Conservation (phyloP, 2,329 filamentous ascomycete genomes). For the Fusarium sublunatum region DNA sequence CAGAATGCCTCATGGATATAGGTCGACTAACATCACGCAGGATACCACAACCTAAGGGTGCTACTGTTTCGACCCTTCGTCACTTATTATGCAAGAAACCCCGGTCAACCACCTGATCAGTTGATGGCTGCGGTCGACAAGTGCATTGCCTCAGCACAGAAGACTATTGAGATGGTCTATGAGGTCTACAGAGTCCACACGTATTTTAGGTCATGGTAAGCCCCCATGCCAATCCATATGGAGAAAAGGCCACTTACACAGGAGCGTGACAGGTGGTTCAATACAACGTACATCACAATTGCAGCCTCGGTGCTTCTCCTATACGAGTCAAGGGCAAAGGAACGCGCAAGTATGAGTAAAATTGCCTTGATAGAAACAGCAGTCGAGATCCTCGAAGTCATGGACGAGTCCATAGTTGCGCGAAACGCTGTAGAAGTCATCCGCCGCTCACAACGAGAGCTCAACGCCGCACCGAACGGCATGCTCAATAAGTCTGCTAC, state of each 20-base stretch:
- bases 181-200: slow-evolving; percentile 14
- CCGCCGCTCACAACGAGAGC: slow-evolving; percentile 11
- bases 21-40: not conserved
- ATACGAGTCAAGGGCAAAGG: slow-evolving; percentile 8
- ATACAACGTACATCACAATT: slow-evolving; percentile 16
- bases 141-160: slow-evolving; percentile 5
- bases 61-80: slow-evolving; percentile 15
- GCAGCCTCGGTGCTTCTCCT: slow-evolving; percentile 12
- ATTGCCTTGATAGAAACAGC: not conserved
- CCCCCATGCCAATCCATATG: not conserved
- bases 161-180: slow-evolving; percentile 11
- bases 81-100: not conserved
- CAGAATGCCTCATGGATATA: accelerated
- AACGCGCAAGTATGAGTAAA: not conserved
- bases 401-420: slow-evolving; percentile 19
- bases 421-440: slow-evolving; percentile 16
- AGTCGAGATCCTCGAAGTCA: slow-evolving; percentile 9
- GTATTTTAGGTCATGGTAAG: slow-evolving; percentile 19
- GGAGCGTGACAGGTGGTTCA: slow-evolving; percentile 4
- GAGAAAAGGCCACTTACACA: not conserved
- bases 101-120: not conserved
- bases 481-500: not conserved
- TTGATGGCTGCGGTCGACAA: slow-evolving; percentile 1
- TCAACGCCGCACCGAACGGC: not conserved
- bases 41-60: slow-evolving; percentile 13